phyloP scores from a whole-genome alignment of 768 basidiomycete genomes.

The Termitomyces sp. region DNA sequence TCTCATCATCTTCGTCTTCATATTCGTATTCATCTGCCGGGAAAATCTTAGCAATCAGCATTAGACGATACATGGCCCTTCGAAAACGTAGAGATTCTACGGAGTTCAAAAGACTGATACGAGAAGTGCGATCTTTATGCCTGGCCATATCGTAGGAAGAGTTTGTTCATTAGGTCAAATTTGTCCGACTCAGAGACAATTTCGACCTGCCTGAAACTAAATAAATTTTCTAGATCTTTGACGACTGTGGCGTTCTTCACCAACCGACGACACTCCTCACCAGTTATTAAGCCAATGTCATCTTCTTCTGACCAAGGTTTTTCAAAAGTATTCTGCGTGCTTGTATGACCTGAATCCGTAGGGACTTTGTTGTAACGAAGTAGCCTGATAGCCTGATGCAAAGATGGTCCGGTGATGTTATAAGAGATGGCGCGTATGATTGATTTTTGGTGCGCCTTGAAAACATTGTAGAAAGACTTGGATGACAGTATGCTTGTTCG shows the following conservation, averaged over 20 bases:
- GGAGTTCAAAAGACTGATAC: constrained; percentile 20
- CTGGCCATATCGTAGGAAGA: constrained; percentile 19
- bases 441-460: constrained; percentile 21
- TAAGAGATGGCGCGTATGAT: constrained; percentile 23
- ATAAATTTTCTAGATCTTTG: constrained; percentile 28
- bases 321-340: neutral
- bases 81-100: constrained; percentile 24
- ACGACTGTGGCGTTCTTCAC: constrained; percentile 19
- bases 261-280: constrained; percentile 18
- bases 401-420: constrained; percentile 22
- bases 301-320: constrained; percentile 8
- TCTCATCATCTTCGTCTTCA: constrained; percentile 3
- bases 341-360: neutral
- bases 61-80: constrained; percentile 14
- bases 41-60: constrained; percentile 12
- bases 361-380: constrained; percentile 12
- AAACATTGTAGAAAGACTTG: constrained; percentile 24
- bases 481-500: constrained; percentile 19
- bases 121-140: constrained; percentile 29
- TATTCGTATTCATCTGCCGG: constrained; percentile 1
- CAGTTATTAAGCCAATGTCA: constrained; percentile 12
- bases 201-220: constrained; percentile 29
- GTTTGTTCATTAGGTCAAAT: neutral
- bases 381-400: constrained; percentile 24
- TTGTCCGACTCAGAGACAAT: neutral